A percentile compares a stretch with the other conserved stretches of the same genome.
Evolutionary conservation across 176 grass and related monocot species (phyloP).

Genomic region (Calamus simplicifolius): DNA sequence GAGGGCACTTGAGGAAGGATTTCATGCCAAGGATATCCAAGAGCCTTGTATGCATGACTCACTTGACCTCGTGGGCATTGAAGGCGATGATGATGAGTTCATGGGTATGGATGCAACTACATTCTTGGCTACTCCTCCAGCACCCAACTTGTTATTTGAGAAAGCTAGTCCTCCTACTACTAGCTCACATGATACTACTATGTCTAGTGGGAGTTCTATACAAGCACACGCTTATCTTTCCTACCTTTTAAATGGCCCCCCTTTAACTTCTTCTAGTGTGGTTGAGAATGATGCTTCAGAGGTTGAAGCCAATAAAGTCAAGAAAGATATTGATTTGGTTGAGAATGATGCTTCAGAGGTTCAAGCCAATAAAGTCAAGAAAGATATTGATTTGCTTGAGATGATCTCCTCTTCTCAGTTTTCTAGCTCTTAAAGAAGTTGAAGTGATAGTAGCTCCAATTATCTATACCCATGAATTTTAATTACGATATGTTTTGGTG

Average conservation of each 20-base stretch:
- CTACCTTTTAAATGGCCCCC: slow-evolving; percentile 3
- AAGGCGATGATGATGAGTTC: background rate
- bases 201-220: too few relatives aligned
- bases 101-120: background rate
- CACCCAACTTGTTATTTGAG: background rate
- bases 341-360: too few relatives aligned
- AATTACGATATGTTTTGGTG: too few relatives aligned
- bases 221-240: slow-evolving; percentile 1
- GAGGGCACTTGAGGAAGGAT: background rate
- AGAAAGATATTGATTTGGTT: slow-evolving; percentile 37
- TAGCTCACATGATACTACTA: background rate
- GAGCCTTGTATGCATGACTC: background rate
- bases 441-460: slow-evolving; percentile 10
- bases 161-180: background rate
- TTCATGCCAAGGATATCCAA: background rate
- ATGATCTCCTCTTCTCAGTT: slow-evolving; percentile 28
- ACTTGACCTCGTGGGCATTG: background rate
- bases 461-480: background rate
- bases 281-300: background rate
- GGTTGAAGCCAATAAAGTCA: background rate
- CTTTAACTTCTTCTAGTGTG: background rate
- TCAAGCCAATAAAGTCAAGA: too few relatives aligned
- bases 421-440: slow-evolving; percentile 10
- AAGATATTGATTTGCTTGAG: too few relatives aligned
- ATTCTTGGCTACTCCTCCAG: background rate